These are phyloP conservation scores for Flaveria linearis DNA, from an alignment of 129 eudicot species.

Conservation along the genomic window DNA sequence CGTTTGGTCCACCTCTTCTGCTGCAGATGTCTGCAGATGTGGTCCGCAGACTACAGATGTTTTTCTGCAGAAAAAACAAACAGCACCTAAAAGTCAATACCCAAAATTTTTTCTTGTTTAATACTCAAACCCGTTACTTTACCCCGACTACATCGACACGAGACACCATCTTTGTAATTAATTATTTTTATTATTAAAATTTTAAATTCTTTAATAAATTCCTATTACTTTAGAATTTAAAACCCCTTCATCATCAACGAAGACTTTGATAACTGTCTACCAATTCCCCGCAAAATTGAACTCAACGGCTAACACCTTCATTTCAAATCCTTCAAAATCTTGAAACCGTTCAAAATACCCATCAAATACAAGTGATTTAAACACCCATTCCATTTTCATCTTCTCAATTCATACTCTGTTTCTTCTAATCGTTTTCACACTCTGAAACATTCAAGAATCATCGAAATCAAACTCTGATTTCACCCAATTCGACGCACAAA, in stretches of 20 bases:
- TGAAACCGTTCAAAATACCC: constrained; percentile 27
- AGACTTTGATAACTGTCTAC: constrained; percentile 33
- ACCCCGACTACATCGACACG: no score
- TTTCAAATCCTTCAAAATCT: constrained; percentile 30
- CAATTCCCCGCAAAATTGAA: constrained; percentile 38
- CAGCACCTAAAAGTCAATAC: no score
- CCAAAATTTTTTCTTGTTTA: no score
- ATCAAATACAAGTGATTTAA: not conserved
- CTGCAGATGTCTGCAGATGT: no score
- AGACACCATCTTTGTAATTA: no score
- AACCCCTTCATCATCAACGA: not conserved
- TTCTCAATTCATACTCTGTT: constrained; percentile 1
- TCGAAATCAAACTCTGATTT: constrained; percentile 44
- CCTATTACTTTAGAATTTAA: not conserved
- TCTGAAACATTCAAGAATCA: constrained; percentile 13
- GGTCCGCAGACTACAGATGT: no score
- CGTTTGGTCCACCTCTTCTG: no score
- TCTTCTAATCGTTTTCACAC: constrained; percentile 4
- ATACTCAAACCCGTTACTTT: no score
- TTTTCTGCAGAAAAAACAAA: no score
- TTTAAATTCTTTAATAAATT: not conserved
- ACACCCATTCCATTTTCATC: constrained; percentile 1
- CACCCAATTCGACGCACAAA: constrained; percentile 3
- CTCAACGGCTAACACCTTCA: constrained; percentile 38
- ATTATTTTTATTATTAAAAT: not conserved